A percentile compares a stretch with the other conserved stretches of the same genome.
Conservation (phyloP, 768 basidiomycete genomes). For the Tulasnella sp. region DNA sequence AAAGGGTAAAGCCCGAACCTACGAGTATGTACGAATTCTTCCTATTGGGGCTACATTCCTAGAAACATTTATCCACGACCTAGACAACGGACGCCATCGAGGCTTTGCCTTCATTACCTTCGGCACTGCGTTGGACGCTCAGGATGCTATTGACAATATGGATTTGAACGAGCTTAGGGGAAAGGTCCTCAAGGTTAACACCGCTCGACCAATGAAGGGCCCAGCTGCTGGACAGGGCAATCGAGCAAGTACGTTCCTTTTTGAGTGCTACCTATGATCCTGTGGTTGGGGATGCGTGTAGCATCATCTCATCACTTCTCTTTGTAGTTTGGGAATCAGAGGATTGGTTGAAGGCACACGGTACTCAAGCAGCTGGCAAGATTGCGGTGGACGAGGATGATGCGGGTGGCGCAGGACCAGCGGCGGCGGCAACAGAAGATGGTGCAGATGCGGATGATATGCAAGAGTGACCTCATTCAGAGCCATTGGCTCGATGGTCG, state of each 20-base stretch:
- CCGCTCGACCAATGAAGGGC: slow-evolving; percentile 74
- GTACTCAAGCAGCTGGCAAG: slow-evolving; percentile 46
- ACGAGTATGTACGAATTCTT: background rate
- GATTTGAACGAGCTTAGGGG: slow-evolving; percentile 75
- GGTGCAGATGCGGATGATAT: slow-evolving; percentile 45
- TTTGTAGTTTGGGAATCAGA: slow-evolving; percentile 86
- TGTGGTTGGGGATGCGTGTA: slow-evolving; percentile 6
- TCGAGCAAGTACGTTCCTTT: slow-evolving; percentile 52
- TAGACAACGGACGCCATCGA: slow-evolving; percentile 57
- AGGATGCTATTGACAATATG: slow-evolving; percentile 98
- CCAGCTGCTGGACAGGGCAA: slow-evolving; percentile 48
- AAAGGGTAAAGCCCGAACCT: background rate
- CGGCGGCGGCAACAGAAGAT: slow-evolving; percentile 21
- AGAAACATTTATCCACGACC: background rate
- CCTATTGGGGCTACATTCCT: background rate
- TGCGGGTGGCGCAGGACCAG: slow-evolving; percentile 22
- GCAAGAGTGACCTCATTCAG: slow-evolving; percentile 45
- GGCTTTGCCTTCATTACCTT: slow-evolving; percentile 94
- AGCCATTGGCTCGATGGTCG: background rate
- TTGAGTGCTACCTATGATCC: background rate
- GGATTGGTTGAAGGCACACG: slow-evolving; percentile 79
- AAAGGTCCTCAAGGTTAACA: slow-evolving; percentile 67
- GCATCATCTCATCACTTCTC: slow-evolving; percentile 5
- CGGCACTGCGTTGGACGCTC: slow-evolving; percentile 67
- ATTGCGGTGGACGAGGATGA: background rate